These are phyloP conservation scores for Sclerotiophoma versabilis DNA, from an alignment of 2,329 filamentous ascomycete species.

Conservation along the genomic window DNA sequence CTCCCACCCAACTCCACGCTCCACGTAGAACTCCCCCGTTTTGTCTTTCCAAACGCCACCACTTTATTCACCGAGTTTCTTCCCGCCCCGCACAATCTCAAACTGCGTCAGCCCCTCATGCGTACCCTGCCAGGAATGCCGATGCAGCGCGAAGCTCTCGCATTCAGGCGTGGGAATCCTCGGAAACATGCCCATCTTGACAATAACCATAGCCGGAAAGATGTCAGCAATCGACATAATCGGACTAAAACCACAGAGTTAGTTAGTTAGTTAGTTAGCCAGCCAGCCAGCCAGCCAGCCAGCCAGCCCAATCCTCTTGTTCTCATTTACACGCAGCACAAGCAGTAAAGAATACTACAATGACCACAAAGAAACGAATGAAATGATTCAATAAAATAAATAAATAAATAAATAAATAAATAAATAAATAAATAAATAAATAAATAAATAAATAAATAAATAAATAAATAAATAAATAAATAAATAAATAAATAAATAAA, in stretches of 20 bases:
- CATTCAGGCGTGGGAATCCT: conserved; percentile 56
- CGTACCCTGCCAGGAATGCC: conserved; percentile 54
- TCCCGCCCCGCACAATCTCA: conserved; percentile 50
- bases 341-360: not conserved
- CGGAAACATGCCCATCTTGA: conserved; percentile 61
- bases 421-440: not conserved
- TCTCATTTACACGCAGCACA: no score
- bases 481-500: not conserved
- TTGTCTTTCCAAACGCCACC: not conserved
- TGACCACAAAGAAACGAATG: no score
- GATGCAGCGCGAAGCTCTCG: conserved; percentile 55
- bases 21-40: not conserved
- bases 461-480: not conserved
- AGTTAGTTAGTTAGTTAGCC: no score
- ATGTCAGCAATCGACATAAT: conserved; percentile 55
- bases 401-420: not conserved
- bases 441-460: not conserved
- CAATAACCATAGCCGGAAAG: conserved; percentile 53
- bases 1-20: not conserved
- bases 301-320: no score
- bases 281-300: no score
- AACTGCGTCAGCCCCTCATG: conserved; percentile 50
- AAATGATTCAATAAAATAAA: no score
- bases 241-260: conserved; percentile 48
- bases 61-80: conserved; percentile 43